These are phyloP conservation scores for Santalum album DNA, from an alignment of 164 flowering plant species.

Conservation along the genomic window DNA sequence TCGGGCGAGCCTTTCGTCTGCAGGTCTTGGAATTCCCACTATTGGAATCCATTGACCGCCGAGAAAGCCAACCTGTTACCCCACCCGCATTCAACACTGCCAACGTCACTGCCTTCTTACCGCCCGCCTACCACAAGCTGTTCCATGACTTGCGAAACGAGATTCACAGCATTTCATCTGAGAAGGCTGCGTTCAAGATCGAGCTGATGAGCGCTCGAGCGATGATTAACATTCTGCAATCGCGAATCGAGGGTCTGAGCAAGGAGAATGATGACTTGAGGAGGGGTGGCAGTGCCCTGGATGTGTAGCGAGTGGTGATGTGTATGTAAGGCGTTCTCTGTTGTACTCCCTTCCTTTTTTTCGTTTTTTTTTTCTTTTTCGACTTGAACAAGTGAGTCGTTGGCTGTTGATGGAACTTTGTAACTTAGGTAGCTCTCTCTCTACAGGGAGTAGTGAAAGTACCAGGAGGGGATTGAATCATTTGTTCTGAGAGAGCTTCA, in stretches of 20 bases:
- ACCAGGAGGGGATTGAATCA: too few relatives aligned
- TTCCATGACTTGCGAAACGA: slow-evolving; percentile 40
- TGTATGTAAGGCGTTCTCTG: not conserved
- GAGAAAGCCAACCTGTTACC: slow-evolving; percentile 16
- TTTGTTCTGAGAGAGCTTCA: too few relatives aligned
- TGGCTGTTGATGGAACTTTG: not conserved
- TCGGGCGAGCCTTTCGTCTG: slow-evolving; percentile 4
- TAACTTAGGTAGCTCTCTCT: too few relatives aligned
- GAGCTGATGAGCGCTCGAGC: slow-evolving; percentile 58
- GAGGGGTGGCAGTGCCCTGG: slow-evolving; percentile 8
- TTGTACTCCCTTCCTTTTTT: not conserved
- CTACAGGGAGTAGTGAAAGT: too few relatives aligned
- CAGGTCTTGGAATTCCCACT: slow-evolving; percentile 34
- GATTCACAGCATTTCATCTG: slow-evolving; percentile 38
- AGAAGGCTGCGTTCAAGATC: slow-evolving; percentile 48
- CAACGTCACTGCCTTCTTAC: slow-evolving; percentile 26
- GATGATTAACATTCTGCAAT: slow-evolving; percentile 49
- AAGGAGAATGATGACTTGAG: slow-evolving; percentile 46
- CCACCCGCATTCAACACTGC: slow-evolving; percentile 19
- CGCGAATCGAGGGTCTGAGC: slow-evolving; percentile 30
- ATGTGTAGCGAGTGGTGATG: not conserved
- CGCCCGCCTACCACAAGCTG: slow-evolving; percentile 40
- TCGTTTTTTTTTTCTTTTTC: not conserved
- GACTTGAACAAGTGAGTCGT: not conserved
- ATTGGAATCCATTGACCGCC: slow-evolving; percentile 28